Evolutionary conservation across 1,139 yeast genomes (phyloP).

Genomic region (Pichia sp.): DNA sequence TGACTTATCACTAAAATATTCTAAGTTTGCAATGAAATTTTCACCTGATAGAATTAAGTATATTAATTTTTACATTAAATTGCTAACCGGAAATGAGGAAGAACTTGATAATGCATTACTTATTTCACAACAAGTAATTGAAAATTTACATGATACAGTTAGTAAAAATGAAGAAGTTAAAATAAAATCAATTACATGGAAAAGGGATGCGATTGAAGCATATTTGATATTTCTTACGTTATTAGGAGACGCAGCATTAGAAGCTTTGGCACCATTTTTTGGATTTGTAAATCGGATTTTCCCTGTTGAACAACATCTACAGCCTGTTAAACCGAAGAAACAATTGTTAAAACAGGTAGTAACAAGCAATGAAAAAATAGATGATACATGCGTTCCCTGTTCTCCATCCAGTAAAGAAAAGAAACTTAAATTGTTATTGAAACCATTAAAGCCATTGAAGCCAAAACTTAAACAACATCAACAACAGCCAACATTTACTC

Average conservation of each 20-base stretch:
- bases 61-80: conserved; percentile 47
- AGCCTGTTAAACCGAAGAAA: no score
- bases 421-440: no score
- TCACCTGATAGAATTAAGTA: conserved; percentile 39
- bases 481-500: no score
- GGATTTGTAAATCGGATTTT: conserved; percentile 62
- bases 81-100: conserved; percentile 48
- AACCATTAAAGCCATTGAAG: no score
- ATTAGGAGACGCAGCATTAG: conserved; percentile 54
- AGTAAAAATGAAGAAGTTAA: conserved; percentile 12
- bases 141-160: conserved; percentile 7
- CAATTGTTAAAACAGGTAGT: no score
- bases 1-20: conserved; percentile 31
- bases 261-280: conserved; percentile 51
- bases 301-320: no score
- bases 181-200: conserved; percentile 34
- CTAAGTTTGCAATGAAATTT: conserved; percentile 33
- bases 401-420: no score
- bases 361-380: no score
- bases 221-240: conserved; percentile 73
- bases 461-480: no score
- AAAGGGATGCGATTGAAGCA: conserved; percentile 58
- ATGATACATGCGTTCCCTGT: no score
- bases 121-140: conserved; percentile 39
- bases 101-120: conserved; percentile 37